Percentiles rank a stretch among this genome's conserved stretches.
Evolutionary conservation across 768 basidiomycete species (phyloP).

Genomic region (Mycena olivaceomarginata): DNA sequence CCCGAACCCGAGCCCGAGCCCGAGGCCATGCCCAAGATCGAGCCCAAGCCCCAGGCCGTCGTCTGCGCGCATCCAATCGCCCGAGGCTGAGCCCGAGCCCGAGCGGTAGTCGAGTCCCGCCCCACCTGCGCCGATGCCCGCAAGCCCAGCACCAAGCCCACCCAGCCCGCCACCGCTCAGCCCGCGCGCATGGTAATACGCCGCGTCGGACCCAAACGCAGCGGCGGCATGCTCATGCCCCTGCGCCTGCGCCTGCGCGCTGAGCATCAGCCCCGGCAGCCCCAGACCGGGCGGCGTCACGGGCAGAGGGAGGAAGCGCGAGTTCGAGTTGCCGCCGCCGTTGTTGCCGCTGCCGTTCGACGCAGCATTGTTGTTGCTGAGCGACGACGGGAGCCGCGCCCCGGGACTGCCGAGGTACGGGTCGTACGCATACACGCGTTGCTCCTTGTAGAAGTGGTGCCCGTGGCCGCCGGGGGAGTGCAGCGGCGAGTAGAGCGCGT

Average conservation of each 20-base stretch:
- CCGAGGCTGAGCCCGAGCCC: conserved; percentile 1
- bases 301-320: conserved; percentile 39
- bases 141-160: not conserved
- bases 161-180: not conserved
- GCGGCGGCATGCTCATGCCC: not conserved
- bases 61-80: conserved; percentile 45
- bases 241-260: conserved; percentile 1
- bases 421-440: not conserved
- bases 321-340: not conserved
- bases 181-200: conserved; percentile 10
- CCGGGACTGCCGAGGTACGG: not conserved
- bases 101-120: no score
- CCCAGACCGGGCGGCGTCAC: conserved; percentile 23
- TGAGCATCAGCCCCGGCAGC: not conserved
- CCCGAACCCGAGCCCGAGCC: conserved; percentile 6
- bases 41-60: conserved; percentile 32
- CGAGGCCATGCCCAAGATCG: conserved; percentile 22
- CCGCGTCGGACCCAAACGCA: conserved; percentile 1
- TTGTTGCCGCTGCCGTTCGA: not conserved
- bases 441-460: conserved; percentile 11
- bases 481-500: not conserved
- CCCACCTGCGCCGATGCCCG: not conserved
- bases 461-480: no score
- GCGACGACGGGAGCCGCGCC: not conserved
- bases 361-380: not conserved